Percentiles rank a stretch among this genome's conserved stretches.
Conservation (phyloP, 164 flowering plant genomes). For the Magnolia officinalis region DNA sequence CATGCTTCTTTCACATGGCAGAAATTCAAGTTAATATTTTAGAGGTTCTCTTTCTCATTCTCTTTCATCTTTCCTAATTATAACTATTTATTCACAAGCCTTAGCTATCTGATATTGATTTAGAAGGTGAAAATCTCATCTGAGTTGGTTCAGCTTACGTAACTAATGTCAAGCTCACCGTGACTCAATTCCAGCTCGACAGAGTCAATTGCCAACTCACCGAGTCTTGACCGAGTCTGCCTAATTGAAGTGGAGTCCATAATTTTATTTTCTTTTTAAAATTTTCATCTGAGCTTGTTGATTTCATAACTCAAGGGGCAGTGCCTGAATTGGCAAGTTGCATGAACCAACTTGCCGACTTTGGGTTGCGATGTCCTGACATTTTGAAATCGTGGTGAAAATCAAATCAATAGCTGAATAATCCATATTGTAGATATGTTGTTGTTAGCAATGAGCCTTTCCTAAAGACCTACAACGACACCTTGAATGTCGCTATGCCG, state of each 20-base stretch:
- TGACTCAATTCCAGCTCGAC: too few relatives aligned
- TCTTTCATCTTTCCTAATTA: too few relatives aligned
- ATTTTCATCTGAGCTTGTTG: too few relatives aligned
- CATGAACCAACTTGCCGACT: not conserved
- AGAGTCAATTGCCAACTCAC: too few relatives aligned
- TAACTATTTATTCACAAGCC: too few relatives aligned
- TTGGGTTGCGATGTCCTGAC: not conserved
- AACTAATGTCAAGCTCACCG: not conserved
- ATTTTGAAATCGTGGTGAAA: not conserved
- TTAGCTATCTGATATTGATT: too few relatives aligned
- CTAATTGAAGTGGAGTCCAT: not conserved
- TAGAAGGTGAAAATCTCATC: too few relatives aligned
- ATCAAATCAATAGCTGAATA: not conserved
- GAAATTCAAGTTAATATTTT: too few relatives aligned
- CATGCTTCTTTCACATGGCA: too few relatives aligned
- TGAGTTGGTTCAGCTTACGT: not conserved
- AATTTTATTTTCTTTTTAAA: not conserved
- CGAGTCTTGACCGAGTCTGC: too few relatives aligned
- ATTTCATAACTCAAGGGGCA: too few relatives aligned
- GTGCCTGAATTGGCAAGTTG: not conserved
- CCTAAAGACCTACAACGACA: slow-evolving; percentile 16
- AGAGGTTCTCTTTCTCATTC: too few relatives aligned
- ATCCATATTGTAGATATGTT: slow-evolving; percentile 16
- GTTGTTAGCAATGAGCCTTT: slow-evolving; percentile 30
- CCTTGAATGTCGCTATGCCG: slow-evolving; percentile 13